Evolutionary conservation across 306 rosid species (phyloP), one percentile per base, ranked within the genome.

Genomic region (Lotus japonicus): DNA sequence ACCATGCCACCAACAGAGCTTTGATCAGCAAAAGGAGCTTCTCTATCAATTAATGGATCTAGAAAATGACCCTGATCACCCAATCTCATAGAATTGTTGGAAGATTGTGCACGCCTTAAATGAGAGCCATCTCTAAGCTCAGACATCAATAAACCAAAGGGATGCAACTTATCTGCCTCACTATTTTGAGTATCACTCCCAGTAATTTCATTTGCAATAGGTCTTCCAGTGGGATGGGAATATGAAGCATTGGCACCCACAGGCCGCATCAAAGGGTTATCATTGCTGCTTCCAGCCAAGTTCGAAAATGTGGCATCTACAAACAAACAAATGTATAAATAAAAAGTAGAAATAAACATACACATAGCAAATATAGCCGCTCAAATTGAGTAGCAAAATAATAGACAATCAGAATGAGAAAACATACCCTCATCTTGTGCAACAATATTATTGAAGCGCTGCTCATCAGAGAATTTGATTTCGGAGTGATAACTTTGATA

Each of bases 101-200:
- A 80, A 43, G 86, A 72, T 72, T 84, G 87, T 18, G 85, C 83
- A 68, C 76, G 81, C 74, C 81, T 78, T 71, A 78, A 42, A 64
- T 76, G 92, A 62, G 84, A 78, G 60, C 79, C 72, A 57, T 80
- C 88, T 71, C 78, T 75, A 21, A 87, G 88, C 49, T 87, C 94
- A 50, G 94, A 87, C 94, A 84, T 79, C 60, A 79, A 71, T 39
- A 85, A 79, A 68, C 94, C 90, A 79, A 85, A 87, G 41, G 94
- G 94, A 54, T 87, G 94, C 72, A 87, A 56, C 78, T 87, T 87
- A 64, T 85, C 85, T 41, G 77, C 75, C 57, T 79, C 86, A 9
- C 50, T 61, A 72, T 54, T 79, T 42, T 36, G 83, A 48, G 77
- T 0, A 36, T 58, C 73, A 74, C 69, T 67, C 45, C 76, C 70